Evolutionary conservation across 768 basidiomycete genomes (phyloP), one percentile per base, ranked within the genome.

Genomic region (Kwoniella sp.): DNA sequence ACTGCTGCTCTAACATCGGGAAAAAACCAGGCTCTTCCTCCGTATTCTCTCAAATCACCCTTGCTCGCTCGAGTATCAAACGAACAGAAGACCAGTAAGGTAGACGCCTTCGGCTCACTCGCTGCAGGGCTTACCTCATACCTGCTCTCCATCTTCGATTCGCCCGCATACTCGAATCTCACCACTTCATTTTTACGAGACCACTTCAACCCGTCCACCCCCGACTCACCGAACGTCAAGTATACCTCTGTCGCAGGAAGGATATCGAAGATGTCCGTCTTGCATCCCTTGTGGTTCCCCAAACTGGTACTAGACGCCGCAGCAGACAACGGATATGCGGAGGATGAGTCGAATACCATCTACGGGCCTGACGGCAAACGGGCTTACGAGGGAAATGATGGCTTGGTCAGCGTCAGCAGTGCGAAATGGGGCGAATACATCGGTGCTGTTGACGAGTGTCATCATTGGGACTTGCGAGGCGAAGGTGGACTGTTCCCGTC

Each of bases 341-440:
- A 80, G 34, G 73, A 74, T 22, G 73, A 78, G n/a, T 58, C 56
- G 8, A 58, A 58, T 30, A 41, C 53, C 34, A 25, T 58, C 41
- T 34, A 53, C 22, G 79, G 76, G 2, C 65, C 66, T n/a, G 63
- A 71, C 15, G 78, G 76, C 2, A 75, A 78, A 55, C 55, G 62
- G 23, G 67, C 65, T 45, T 76, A 81, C 45, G 77, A 80, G 73
- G 94, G 93, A 0, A 94, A 96, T 77, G 94, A 97, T 73, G 93
- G 92, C 0, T 84, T 97, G 37, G 94, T 98, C 17, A 89, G 89
- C 17, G 85, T 99, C 5, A 68, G 58, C 53, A 91, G 90, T 72
- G 92, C 96, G 4, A 87, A 88, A 69, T 98, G 95, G 94, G 96
- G 96, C 20, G 91, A 96, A 75, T 97, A 93, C 79, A 82, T 99